phyloP scores from a whole-genome alignment of 1,284 basidiomycete species.

The Meripilus lineatus region DNA sequence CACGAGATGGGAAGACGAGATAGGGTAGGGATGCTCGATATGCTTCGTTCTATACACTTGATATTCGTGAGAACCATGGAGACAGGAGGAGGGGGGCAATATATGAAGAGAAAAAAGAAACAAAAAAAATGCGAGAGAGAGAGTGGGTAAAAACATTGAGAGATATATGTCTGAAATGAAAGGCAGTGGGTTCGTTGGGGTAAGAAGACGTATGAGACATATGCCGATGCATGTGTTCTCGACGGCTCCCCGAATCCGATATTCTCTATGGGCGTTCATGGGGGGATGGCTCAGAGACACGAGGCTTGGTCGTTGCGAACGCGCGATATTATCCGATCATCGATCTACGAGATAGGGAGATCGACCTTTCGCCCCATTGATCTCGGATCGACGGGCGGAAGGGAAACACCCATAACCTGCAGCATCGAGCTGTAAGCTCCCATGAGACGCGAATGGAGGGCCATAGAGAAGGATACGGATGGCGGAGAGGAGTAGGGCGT shows the following conservation, averaged over 20 bases:
- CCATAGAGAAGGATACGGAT: no score
- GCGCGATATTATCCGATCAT: background rate
- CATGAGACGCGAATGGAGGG: no score
- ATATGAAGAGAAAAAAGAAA: no score
- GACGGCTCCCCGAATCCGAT: background rate
- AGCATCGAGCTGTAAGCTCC: background rate
- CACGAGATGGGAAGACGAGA: background rate
- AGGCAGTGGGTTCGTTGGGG: no score
- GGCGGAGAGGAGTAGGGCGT: no score
- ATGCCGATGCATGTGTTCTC: no score
- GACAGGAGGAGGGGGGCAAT: background rate
- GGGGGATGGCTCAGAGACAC: no score
- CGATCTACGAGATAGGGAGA: background rate
- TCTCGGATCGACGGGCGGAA: background rate
- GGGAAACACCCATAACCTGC: background rate
- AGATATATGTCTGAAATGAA: no score
- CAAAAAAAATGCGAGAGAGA: conserved; percentile 7
- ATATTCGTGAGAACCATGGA: background rate
- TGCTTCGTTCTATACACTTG: background rate
- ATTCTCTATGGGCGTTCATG: background rate
- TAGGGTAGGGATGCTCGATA: no score
- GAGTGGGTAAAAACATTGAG: conserved; percentile 12
- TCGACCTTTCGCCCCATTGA: no score
- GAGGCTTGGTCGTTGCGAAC: no score
- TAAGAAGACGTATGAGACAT: no score